Conservation (phyloP, 2,329 filamentous ascomycete species). For the Colletotrichum abscissum region DNA sequence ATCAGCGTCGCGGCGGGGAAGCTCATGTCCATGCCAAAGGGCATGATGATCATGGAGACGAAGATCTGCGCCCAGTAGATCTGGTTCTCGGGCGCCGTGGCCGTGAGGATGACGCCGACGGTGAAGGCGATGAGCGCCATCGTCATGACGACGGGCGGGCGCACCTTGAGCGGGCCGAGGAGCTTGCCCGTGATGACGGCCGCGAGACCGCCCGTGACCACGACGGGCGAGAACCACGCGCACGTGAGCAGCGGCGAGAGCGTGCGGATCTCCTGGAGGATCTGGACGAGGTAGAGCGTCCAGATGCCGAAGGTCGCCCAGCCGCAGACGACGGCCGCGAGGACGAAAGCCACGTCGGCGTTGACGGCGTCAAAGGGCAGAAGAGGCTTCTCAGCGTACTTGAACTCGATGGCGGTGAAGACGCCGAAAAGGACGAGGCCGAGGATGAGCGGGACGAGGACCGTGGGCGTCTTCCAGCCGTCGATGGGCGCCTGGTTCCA, state of each 20-base stretch:
- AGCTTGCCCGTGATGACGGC: constrained; percentile 56
- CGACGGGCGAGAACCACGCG: constrained; percentile 57
- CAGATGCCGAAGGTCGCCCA: constrained; percentile 67
- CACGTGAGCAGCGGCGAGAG: constrained; percentile 55
- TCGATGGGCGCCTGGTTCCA: constrained; percentile 73
- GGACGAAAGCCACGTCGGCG: constrained; percentile 63
- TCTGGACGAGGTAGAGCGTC: constrained; percentile 62
- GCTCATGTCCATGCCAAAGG: constrained; percentile 75
- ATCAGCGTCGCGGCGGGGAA: constrained; percentile 73
- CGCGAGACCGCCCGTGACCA: constrained; percentile 56
- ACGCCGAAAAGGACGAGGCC: constrained; percentile 63
- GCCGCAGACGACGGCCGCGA: constrained; percentile 63
- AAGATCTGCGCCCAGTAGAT: constrained; percentile 75
- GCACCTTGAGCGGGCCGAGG: constrained; percentile 49
- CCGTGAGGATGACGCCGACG: constrained; percentile 54
- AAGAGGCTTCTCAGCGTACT: constrained; percentile 60
- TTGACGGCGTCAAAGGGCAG: constrained; percentile 65
- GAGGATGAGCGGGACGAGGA: constrained; percentile 67
- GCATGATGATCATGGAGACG: constrained; percentile 66
- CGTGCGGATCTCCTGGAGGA: constrained; percentile 57
- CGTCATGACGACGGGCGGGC: constrained; percentile 55
- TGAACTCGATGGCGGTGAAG: constrained; percentile 69
- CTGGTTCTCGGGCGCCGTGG: constrained; percentile 62
- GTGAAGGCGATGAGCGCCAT: constrained; percentile 57
- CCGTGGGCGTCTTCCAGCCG: constrained; percentile 67